A percentile compares a stretch with the other conserved stretches of the same genome.
phyloP scores from a whole-genome alignment of 2,329 filamentous ascomycete genomes.

The Furcasterigmium sp. region DNA sequence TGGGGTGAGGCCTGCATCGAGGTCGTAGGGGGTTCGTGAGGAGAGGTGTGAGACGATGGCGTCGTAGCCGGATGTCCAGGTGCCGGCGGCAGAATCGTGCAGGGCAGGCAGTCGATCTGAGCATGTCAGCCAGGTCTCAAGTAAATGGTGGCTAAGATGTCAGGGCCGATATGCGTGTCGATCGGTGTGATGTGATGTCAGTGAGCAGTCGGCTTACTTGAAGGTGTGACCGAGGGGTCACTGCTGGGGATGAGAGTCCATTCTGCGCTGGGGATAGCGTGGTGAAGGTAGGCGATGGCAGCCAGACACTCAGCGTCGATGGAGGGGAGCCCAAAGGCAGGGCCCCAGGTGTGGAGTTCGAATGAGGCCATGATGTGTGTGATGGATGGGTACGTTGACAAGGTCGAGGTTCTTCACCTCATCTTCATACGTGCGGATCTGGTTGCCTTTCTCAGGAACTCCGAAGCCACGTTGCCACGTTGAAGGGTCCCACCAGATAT shows the following conservation, averaged over 20 bases:
- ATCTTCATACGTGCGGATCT: too few species aligned
- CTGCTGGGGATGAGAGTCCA: slow-evolving; percentile 73
- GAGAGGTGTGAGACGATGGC: slow-evolving; percentile 55
- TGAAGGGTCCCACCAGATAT: too few species aligned
- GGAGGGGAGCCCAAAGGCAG: slow-evolving; percentile 82
- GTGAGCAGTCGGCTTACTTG: slow-evolving; percentile 49
- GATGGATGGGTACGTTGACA: too few species aligned
- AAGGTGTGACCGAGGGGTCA: slow-evolving; percentile 65
- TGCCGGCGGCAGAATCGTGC: slow-evolving; percentile 33
- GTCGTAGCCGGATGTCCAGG: slow-evolving; percentile 55
- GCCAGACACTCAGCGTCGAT: slow-evolving; percentile 90
- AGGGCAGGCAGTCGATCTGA: slow-evolving; percentile 52
- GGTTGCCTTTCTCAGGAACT: too few species aligned
- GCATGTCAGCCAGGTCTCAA: slow-evolving; percentile 15
- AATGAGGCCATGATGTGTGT: slow-evolving; percentile 24
- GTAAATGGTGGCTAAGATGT: slow-evolving; percentile 2
- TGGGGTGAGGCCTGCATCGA: slow-evolving; percentile 33
- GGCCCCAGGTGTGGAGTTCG: slow-evolving; percentile 85
- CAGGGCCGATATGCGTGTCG: slow-evolving; percentile 1
- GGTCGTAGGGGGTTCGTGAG: slow-evolving; percentile 26
- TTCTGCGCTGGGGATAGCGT: slow-evolving; percentile 49
- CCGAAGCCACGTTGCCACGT: too few species aligned
- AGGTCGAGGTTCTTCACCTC: too few species aligned
- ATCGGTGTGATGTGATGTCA: slow-evolving; percentile 18
- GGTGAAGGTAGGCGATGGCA: slow-evolving; percentile 68